Evolutionary conservation across 2,329 filamentous ascomycete genomes (phyloP), one percentile per base, ranked within the genome.

Genomic region (Apiospora pterosperma): DNA sequence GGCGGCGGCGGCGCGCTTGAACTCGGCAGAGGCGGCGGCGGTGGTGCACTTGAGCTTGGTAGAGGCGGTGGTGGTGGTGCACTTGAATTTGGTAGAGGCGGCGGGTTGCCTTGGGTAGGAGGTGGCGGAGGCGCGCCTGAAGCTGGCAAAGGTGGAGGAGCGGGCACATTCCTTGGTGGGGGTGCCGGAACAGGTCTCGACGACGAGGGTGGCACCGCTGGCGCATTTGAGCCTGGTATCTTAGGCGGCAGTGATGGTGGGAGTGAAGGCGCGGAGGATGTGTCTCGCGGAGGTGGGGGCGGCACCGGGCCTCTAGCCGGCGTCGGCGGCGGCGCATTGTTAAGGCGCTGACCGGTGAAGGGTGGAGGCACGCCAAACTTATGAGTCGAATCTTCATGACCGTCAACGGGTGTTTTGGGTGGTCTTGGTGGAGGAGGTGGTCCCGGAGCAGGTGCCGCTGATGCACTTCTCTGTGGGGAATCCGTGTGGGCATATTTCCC

Each of bases 321-420:
- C 28, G 92, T 90, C 61, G 91, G 89, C n/a, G 92, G 92, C 42
- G 92, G 90, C n/a, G 82, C 82, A 52, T 87, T 86, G 62, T 68
- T 73, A 44, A 68, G n/a, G 67, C 87, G 80, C 71, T 90, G 87
- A 58, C 91, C 90, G 60, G 85, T 74, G 72, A 96, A 96, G 3
- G 92, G 88, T 7, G 94, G 93, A 63, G 94, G 93, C 6, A 97
- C 92, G 38, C 86, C 87, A 72, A 92, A 93, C 69, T 83, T 90
- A 62, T 85, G 83, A 5, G 74, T 70, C 39, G 78, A 78, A 23
- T 81, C 77, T 59, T 84, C 82, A 63, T 86, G 84, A 14, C 82
- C 80, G 31, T 93, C 91, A 62, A 92, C 80, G 1, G 91, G 85
- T 8, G 88, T 88, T 76, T 93, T 92, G 4, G 89, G 85, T 12